Evolutionary conservation across 148 eudicot genomes (phyloP).

Genomic region (Beta vulgaris): DNA sequence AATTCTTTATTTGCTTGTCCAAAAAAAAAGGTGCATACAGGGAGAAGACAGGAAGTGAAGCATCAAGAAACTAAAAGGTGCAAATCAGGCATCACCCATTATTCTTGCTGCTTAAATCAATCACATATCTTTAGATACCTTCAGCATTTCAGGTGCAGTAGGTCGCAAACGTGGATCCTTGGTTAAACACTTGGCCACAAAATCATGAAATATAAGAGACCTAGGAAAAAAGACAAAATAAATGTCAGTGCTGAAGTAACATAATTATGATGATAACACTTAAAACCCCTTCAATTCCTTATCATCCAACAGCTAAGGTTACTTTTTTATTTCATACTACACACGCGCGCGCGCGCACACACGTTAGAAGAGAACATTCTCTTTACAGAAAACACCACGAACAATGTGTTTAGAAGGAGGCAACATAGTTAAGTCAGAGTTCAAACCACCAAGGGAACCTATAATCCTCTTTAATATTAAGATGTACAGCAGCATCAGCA

Average conservation of each 20-base stretch:
- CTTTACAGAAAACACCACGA: no score
- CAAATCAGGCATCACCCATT: not conserved
- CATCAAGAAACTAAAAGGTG: not conserved
- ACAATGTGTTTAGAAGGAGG: no score
- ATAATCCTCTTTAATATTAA: no score
- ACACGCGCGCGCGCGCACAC: no score
- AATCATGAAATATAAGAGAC: constrained; percentile 97
- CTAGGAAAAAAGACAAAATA: constrained; percentile 35
- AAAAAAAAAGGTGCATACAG: not conserved
- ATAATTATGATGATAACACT: not conserved
- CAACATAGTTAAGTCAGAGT: no score
- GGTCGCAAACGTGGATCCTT: constrained; percentile 95
- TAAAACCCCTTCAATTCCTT: not conserved
- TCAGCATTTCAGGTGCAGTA: constrained; percentile 84
- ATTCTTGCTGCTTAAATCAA: not conserved
- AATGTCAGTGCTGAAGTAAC: not conserved
- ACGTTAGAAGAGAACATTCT: no score
- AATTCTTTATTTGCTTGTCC: no score
- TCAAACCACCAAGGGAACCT: no score
- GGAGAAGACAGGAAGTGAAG: not conserved
- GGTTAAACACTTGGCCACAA: constrained; percentile 93
- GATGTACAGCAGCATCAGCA: no score
- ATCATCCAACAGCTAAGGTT: not conserved
- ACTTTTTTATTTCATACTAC: not conserved
- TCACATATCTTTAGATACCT: constrained; percentile 43